phyloP scores from a whole-genome alignment of 2,329 filamentous ascomycete genomes.

The Calonectria hongkongensis region DNA sequence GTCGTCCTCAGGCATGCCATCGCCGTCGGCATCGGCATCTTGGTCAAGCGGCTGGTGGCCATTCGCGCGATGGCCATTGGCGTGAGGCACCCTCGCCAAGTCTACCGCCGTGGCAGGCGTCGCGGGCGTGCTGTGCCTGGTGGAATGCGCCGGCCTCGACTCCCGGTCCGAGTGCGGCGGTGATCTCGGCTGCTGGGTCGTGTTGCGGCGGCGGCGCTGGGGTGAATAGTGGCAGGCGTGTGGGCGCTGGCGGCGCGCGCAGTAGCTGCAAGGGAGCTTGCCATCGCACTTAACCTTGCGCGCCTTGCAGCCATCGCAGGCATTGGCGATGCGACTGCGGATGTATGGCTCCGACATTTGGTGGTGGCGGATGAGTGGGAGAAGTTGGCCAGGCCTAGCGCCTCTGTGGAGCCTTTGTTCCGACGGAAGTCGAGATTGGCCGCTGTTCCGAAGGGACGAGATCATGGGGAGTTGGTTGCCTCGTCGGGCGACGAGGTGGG shows the following conservation, averaged over 20 bases:
- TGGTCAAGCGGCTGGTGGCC: conserved; percentile 26
- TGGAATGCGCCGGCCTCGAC: conserved; percentile 44
- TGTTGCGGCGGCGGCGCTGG: conserved; percentile 61
- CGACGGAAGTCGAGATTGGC: conserved; percentile 26
- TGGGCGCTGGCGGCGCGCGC: conserved; percentile 64
- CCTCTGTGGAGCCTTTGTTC: neutral
- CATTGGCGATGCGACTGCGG: conserved; percentile 69
- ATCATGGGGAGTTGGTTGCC: conserved; percentile 1
- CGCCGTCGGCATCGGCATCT: neutral
- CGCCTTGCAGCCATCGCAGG: conserved; percentile 73
- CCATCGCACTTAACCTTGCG: conserved; percentile 75
- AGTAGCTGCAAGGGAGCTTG: conserved; percentile 71
- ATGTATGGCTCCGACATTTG: conserved; percentile 53
- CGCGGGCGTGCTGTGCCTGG: conserved; percentile 44
- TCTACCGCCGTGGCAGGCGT: conserved; percentile 38
- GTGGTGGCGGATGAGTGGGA: conserved; percentile 36
- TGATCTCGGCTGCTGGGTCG: conserved; percentile 44
- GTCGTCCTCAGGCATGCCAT: conserved; percentile 66
- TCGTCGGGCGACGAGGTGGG: conserved; percentile 17
- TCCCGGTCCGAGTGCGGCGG: conserved; percentile 48
- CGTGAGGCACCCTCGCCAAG: conserved; percentile 3
- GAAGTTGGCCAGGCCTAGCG: conserved; percentile 18
- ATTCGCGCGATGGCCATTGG: neutral
- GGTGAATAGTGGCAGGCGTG: conserved; percentile 69
- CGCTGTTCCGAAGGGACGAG: conserved; percentile 15